Conservation (phyloP, 768 basidiomycete genomes). For the Gloeopeniophorella convolvens region DNA sequence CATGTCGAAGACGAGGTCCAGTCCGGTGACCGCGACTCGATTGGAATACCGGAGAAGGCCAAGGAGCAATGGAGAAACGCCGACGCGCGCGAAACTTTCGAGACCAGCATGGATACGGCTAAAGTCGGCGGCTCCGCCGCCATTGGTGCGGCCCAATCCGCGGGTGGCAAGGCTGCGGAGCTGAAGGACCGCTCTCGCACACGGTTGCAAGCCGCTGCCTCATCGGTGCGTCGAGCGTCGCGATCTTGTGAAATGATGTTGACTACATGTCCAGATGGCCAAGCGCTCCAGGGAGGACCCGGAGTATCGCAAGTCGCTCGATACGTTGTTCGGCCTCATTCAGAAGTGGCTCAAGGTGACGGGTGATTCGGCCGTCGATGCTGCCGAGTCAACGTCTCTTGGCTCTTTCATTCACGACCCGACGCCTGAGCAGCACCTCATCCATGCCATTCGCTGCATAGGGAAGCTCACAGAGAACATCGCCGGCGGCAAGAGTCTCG, state of each 20-base stretch:
- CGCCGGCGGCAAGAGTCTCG: conserved; percentile 42
- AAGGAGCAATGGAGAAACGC: conserved; percentile 37
- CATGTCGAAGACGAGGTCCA: conserved; percentile 53
- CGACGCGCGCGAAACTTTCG: conserved; percentile 50
- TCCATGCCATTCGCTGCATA: conserved; percentile 40
- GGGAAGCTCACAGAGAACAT: conserved; percentile 46
- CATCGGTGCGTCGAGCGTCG: conserved; percentile 38
- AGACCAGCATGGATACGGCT: conserved; percentile 59
- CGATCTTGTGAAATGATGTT: too few species aligned
- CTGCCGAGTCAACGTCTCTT: conserved; percentile 40
- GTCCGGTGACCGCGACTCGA: conserved; percentile 49
- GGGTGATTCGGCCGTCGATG: conserved; percentile 42
- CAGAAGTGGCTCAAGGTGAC: conserved; percentile 52
- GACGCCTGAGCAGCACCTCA: conserved; percentile 55
- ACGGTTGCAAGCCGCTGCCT: conserved; percentile 45
- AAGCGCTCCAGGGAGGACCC: conserved; percentile 59
- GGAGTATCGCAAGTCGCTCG: conserved; percentile 49
- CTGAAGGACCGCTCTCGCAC: conserved; percentile 35
- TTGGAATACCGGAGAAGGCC: conserved; percentile 47
- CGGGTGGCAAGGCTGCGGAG: conserved; percentile 39
- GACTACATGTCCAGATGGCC: conserved; percentile 39
- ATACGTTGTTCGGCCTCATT: conserved; percentile 49
- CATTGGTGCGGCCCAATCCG: conserved; percentile 33
- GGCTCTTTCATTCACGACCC: conserved; percentile 55
- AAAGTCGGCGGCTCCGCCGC: conserved; percentile 50